phyloP scores from a whole-genome alignment of 2,329 filamentous ascomycete genomes.

The Saccharata proteae region DNA sequence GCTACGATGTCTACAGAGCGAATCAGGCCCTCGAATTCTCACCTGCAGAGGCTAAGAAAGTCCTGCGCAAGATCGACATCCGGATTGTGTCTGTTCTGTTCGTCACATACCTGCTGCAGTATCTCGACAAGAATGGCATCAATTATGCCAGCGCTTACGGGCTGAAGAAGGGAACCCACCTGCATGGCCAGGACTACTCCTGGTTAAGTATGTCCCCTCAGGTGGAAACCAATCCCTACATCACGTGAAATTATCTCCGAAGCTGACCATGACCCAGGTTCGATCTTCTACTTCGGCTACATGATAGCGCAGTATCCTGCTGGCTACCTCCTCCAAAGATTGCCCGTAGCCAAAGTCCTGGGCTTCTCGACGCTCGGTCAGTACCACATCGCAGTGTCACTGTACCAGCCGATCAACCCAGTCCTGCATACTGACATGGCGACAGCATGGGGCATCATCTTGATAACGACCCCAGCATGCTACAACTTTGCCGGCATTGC shows the following conservation, averaged over 20 bases:
- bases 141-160: constrained; percentile 41
- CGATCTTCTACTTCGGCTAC: constrained; percentile 41
- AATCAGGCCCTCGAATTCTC: constrained; percentile 13
- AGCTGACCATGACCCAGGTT: constrained; percentile 15
- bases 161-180: constrained; percentile 33
- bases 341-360: background rate
- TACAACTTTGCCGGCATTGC: constrained; percentile 27
- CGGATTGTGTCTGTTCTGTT: constrained; percentile 21
- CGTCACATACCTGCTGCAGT: constrained; percentile 27
- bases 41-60: constrained; percentile 17
- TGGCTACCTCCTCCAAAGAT: constrained; percentile 31
- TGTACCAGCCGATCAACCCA: constrained; percentile 1
- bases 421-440: too few species aligned
- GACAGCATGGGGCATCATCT: constrained; percentile 27
- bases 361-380: background rate
- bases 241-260: background rate
- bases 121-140: constrained; percentile 36
- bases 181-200: constrained; percentile 39
- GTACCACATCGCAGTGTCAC: background rate
- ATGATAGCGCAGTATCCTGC: constrained; percentile 34
- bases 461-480: constrained; percentile 30
- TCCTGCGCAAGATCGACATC: constrained; percentile 19
- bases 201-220: constrained; percentile 29
- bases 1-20: constrained; percentile 20
- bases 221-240: background rate